phyloP scores from a whole-genome alignment of 2,329 filamentous ascomycete species.

The Xylariaceae sp. region DNA sequence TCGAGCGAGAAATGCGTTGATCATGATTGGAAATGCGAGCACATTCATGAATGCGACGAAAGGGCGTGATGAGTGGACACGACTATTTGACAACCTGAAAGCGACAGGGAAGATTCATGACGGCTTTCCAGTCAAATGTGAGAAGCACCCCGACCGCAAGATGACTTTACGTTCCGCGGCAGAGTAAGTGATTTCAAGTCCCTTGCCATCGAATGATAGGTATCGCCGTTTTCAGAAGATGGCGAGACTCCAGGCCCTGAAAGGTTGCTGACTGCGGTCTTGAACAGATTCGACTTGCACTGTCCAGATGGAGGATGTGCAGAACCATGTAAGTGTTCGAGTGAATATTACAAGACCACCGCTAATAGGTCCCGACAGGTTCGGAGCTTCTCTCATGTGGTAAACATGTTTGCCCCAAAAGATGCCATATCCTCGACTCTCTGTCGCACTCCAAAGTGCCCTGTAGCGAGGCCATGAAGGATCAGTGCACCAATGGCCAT shows the following conservation, averaged over 20 bases:
- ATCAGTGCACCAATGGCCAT: conserved; percentile 4
- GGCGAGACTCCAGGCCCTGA: no score
- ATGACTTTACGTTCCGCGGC: conserved; percentile 15
- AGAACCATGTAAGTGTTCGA: conserved; percentile 16
- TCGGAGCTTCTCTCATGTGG: conserved; percentile 42
- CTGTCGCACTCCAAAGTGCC: background rate
- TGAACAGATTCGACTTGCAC: conserved; percentile 18
- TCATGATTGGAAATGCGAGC: conserved; percentile 64
- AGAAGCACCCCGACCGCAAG: conserved; percentile 26
- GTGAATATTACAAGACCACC: background rate
- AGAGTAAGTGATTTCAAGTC: conserved; percentile 10
- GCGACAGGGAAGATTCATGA: conserved; percentile 41
- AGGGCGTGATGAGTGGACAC: conserved; percentile 52
- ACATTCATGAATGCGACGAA: conserved; percentile 55
- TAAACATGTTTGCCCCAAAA: conserved; percentile 49
- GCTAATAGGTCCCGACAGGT: background rate
- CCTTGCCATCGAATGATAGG: background rate
- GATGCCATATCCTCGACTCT: conserved; percentile 3
- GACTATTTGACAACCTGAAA: conserved; percentile 53
- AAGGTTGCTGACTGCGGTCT: background rate
- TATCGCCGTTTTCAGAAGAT: background rate
- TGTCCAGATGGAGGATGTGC: conserved; percentile 26
- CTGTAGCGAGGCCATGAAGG: background rate
- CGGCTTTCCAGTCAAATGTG: conserved; percentile 24
- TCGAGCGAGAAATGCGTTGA: conserved; percentile 57